phyloP scores from a whole-genome alignment of 2,329 filamentous ascomycete species.

The Ophiostoma populinum region DNA sequence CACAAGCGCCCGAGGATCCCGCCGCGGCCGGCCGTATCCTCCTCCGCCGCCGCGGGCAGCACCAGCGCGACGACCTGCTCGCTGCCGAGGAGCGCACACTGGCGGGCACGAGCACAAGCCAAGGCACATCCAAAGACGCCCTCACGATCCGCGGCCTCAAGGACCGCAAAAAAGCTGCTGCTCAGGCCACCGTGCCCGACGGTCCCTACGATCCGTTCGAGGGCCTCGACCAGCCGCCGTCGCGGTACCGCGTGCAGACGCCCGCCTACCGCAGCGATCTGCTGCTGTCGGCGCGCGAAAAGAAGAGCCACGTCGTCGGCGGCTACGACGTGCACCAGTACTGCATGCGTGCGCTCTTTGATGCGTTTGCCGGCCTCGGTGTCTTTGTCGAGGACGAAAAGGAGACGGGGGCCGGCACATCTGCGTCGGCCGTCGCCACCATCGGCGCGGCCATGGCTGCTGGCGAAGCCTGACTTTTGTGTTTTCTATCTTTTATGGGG shows the following conservation, averaged over 20 bases:
- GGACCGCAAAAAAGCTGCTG: conserved; percentile 28
- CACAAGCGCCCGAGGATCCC: conserved; percentile 34
- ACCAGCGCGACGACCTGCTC: conserved; percentile 17
- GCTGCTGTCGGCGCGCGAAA: conserved; percentile 48
- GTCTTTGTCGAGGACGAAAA: conserved; percentile 75
- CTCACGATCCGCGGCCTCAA: conserved; percentile 69
- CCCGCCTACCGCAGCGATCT: conserved; percentile 59
- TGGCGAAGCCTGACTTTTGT: conserved; percentile 4
- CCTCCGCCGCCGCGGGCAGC: conserved; percentile 55
- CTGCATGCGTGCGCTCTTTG: conserved; percentile 61
- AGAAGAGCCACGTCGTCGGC: conserved; percentile 51
- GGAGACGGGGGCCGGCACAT: conserved; percentile 18
- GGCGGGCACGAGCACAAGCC: conserved; percentile 8
- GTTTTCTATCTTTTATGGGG: background rate
- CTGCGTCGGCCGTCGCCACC: conserved; percentile 19
- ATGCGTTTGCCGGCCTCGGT: conserved; percentile 77
- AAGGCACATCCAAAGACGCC: background rate
- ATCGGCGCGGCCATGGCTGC: conserved; percentile 17
- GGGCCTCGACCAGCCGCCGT: conserved; percentile 48
- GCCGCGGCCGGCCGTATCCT: conserved; percentile 38
- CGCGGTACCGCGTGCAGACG: conserved; percentile 49
- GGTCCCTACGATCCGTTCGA: conserved; percentile 80
- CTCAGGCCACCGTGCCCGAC: conserved; percentile 33
- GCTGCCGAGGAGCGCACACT: conserved; percentile 24
- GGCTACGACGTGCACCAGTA: conserved; percentile 77